A percentile compares a stretch with the other conserved stretches of the same genome.
phyloP scores from a whole-genome alignment of 2,329 filamentous ascomycete species.

The Nigrograna mackinnonii region DNA sequence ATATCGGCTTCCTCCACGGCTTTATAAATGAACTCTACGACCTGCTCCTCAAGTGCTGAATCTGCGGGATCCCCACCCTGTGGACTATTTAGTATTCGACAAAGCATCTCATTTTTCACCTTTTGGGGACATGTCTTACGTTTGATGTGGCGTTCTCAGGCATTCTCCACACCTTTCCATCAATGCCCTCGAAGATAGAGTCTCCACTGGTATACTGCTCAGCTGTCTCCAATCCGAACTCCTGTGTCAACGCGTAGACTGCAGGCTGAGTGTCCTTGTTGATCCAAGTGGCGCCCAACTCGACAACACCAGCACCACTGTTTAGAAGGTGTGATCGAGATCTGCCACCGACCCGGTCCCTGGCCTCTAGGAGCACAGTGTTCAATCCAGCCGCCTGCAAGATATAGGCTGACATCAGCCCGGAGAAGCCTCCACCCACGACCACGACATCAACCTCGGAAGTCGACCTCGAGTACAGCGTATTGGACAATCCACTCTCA shows the following conservation, averaged over 20 bases:
- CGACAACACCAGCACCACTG: slow-evolving; percentile 44
- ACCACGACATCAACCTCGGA: slow-evolving; percentile 29
- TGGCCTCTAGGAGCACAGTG: slow-evolving; percentile 50
- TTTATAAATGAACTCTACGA: not conserved
- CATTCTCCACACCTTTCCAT: slow-evolving; percentile 37
- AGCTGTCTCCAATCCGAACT: slow-evolving; percentile 49
- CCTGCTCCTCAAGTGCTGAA: not conserved
- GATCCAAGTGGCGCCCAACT: slow-evolving; percentile 64
- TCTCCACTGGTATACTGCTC: slow-evolving; percentile 54
- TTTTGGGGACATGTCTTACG: not conserved
- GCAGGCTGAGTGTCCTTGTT: slow-evolving; percentile 58
- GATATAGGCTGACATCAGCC: slow-evolving; percentile 30
- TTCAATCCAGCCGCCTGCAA: slow-evolving; percentile 40
- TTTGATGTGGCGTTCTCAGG: slow-evolving; percentile 35
- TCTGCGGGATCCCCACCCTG: not conserved
- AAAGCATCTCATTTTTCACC: too few species aligned
- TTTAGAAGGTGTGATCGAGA: slow-evolving; percentile 45
- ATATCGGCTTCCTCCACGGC: not conserved
- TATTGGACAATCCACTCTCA: too few species aligned
- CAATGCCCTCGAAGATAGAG: slow-evolving; percentile 45
- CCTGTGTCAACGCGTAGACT: slow-evolving; percentile 47
- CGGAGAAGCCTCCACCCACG: slow-evolving; percentile 45
- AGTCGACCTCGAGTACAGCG: too few species aligned
- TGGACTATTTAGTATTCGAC: not conserved
- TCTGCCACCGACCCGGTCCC: slow-evolving; percentile 56